phyloP scores from a whole-genome alignment of 1,284 basidiomycete species.

The Cryptococcus floricola region DNA sequence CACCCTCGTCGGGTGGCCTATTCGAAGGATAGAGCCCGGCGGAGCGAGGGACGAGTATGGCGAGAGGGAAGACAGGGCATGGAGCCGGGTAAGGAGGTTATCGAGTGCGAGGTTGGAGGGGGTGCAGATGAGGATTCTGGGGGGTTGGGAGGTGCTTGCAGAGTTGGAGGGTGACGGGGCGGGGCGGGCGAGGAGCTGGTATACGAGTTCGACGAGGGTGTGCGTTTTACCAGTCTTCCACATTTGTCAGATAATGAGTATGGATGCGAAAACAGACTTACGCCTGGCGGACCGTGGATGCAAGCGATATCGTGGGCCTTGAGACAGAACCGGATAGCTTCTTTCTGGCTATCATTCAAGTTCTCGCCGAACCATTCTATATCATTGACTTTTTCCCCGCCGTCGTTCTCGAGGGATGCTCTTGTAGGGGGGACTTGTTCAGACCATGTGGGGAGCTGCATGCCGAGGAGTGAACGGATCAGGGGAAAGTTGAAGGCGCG shows the following conservation, averaged over 20 bases:
- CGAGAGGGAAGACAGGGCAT: slow-evolving; percentile 21
- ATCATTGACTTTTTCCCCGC: slow-evolving; percentile 16
- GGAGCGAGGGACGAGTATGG: slow-evolving; percentile 39
- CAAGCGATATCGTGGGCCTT: slow-evolving; percentile 68
- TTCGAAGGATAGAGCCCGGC: slow-evolving; percentile 59
- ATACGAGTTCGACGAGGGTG: slow-evolving; percentile 83
- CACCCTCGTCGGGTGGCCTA: slow-evolving; percentile 91
- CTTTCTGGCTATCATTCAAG: slow-evolving; percentile 78
- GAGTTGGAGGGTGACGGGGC: background rate
- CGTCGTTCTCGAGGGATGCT: background rate
- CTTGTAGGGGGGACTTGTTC: slow-evolving; percentile 8
- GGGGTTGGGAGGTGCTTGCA: slow-evolving; percentile 42
- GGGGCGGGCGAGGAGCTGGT: slow-evolving; percentile 62
- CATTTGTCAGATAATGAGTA: background rate
- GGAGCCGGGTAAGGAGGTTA: slow-evolving; percentile 79
- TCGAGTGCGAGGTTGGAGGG: slow-evolving; percentile 55
- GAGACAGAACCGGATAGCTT: slow-evolving; percentile 56
- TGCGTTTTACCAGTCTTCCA: slow-evolving; percentile 78
- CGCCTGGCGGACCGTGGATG: slow-evolving; percentile 94
- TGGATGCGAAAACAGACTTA: slow-evolving; percentile 38
- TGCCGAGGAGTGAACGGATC: slow-evolving; percentile 64
- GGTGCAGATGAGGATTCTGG: slow-evolving; percentile 53
- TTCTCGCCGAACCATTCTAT: slow-evolving; percentile 69
- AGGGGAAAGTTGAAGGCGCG: slow-evolving; percentile 46
- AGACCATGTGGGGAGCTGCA: slow-evolving; percentile 44